phyloP scores from a whole-genome alignment of 345 rosid genomes.

The Melaleuca quinquenervia region DNA sequence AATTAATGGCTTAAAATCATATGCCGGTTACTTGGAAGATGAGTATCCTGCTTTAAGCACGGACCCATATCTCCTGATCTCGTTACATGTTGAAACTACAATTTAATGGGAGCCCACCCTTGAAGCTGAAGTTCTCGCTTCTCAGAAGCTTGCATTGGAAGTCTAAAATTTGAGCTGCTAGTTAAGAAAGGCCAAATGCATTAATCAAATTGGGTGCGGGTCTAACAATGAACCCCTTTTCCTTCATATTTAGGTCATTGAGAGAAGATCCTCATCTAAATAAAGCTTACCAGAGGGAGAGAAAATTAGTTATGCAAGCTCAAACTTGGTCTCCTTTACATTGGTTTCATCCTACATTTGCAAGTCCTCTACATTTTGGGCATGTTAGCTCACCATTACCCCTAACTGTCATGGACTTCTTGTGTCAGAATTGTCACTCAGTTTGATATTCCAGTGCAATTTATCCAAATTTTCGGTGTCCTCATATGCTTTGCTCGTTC shows the following conservation, averaged over 20 bases:
- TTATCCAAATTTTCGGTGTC: too few relatives aligned
- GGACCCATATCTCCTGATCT: conserved; percentile 82
- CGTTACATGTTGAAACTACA: conserved; percentile 71
- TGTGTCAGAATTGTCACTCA: fast-evolving
- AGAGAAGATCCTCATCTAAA: background rate
- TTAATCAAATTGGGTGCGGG: too few relatives aligned
- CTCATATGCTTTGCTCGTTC: background rate
- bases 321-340: background rate
- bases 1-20: background rate
- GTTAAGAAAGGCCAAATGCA: too few relatives aligned
- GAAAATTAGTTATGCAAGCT: background rate
- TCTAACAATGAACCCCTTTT: too few relatives aligned
- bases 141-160: conserved; percentile 68
- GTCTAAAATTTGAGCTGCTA: conserved; percentile 18
- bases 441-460: fast-evolving
- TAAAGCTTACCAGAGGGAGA: conserved; percentile 1
- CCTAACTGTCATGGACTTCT: background rate
- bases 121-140: conserved; percentile 90
- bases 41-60: conserved; percentile 87
- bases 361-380: background rate
- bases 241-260: background rate
- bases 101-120: conserved; percentile 76
- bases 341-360: background rate
- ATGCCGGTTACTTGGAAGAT: conserved; percentile 80
- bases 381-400: background rate